Conservation (phyloP, 2,329 filamentous ascomycete genomes). For the Diplodia mutila region DNA sequence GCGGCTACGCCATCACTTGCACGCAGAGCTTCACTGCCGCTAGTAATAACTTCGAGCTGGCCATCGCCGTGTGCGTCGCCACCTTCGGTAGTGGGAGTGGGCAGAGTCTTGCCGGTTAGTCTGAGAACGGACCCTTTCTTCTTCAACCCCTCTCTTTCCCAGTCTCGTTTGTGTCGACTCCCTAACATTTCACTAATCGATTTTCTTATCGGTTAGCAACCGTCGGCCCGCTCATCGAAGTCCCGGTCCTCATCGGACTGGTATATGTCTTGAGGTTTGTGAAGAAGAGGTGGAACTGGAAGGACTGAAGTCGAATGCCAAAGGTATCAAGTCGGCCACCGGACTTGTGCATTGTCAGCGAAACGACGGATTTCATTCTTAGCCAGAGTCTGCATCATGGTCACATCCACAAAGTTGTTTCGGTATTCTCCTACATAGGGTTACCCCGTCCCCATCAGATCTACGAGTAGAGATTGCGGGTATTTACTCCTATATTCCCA, state of each 20-base stretch:
- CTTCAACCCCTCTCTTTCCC: constrained; percentile 55
- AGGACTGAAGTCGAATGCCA: constrained; percentile 28
- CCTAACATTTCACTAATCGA: not conserved
- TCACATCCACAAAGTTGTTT: not conserved
- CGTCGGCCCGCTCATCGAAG: constrained; percentile 83
- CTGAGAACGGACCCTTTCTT: constrained; percentile 54
- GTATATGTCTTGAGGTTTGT: constrained; percentile 74
- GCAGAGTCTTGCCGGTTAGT: constrained; percentile 65
- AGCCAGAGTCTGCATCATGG: not conserved
- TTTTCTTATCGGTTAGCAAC: constrained; percentile 48
- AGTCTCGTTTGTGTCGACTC: constrained; percentile 10
- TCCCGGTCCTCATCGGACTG: constrained; percentile 76
- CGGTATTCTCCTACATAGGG: not conserved
- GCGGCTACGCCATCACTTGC: constrained; percentile 69
- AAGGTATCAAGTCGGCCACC: not conserved
- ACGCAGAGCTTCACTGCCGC: constrained; percentile 89
- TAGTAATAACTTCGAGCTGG: constrained; percentile 92
- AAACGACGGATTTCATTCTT: not conserved
- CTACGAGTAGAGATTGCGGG: not conserved
- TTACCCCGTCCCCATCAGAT: not conserved
- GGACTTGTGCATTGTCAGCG: not conserved
- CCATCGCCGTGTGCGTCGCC: constrained; percentile 84
- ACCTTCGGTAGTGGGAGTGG: constrained; percentile 64
- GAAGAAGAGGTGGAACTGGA: constrained; percentile 60
- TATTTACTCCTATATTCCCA: not conserved